phyloP scores from a whole-genome alignment of 2,329 filamentous ascomycete species.

The Incumbomyces lentus region DNA sequence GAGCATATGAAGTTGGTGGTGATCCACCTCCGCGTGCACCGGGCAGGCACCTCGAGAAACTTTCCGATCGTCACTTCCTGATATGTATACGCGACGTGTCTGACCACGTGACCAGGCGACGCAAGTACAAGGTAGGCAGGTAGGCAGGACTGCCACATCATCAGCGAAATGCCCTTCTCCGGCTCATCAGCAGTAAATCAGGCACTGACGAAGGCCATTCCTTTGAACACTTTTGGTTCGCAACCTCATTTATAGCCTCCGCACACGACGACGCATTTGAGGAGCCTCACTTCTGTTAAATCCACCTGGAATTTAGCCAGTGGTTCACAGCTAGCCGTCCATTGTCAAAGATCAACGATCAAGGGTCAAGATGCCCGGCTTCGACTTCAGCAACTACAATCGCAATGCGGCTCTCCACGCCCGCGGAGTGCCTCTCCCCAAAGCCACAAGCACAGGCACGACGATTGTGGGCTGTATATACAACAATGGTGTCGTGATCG shows the following conservation, averaged over 20 bases:
- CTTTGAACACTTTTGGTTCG: not conserved
- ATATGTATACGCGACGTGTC: not conserved
- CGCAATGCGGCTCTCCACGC: conserved; percentile 94
- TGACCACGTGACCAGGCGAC: conserved; percentile 1
- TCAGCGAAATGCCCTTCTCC: not conserved
- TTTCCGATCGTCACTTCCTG: too few species aligned
- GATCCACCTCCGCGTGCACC: not conserved
- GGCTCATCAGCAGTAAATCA: too few species aligned
- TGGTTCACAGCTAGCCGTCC: too few species aligned
- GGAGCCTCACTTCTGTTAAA: too few species aligned
- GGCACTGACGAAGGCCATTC: too few species aligned
- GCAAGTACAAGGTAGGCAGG: not conserved
- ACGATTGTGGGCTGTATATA: conserved; percentile 97
- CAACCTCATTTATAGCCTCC: too few species aligned
- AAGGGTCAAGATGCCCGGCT: conserved; percentile 63
- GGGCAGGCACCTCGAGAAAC: not conserved
- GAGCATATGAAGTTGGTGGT: not conserved
- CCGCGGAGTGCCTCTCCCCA: conserved; percentile 84
- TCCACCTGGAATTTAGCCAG: too few species aligned
- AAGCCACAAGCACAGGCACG: conserved; percentile 96
- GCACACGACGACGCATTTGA: too few species aligned
- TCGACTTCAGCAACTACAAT: conserved; percentile 99
- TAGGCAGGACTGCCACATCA: not conserved
- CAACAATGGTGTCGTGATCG: conserved; percentile 95
- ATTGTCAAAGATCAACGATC: not conserved